Base-by-base conservation (phyloP, 306 rosid genomes). In the Dalbergia cultrata region DNA sequence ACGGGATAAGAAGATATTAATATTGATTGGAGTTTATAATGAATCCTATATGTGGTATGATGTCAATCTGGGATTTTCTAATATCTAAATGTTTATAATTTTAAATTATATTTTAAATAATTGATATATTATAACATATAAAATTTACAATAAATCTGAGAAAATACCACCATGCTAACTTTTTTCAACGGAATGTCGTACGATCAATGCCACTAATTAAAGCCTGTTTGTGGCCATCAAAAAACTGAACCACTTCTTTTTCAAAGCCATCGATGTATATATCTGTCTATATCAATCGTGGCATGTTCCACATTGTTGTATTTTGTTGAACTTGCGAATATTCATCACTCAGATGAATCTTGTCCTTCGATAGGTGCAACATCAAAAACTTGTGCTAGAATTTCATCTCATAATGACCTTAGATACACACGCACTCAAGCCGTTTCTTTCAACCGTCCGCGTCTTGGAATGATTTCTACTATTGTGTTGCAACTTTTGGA, bases 201-300 rank as follows among this genome's bases (percentile, higher is more conserved):
- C 77, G 19, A 59, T 17, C 26, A 31, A 58, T 13, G 37, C 0
- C 69, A 31, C 67, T 7, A n/a, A n/a, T n/a, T n/a, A 5, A 56
- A 68, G 31, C 19, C 5, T 31, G 3, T 56, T 67, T 69, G 53
- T 44, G 47, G 57, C 19, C 59, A 14, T 4, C 18, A 7, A 13
- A 58, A 60, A 45, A 60, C 21, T 60, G 13, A 34, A 33, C 83
- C 74, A 50, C 79, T 72, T 64, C 39, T 64, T 72, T 72, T 80
- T 72, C 4, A 54, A 80, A 64, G 14, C 18, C 18, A 52, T 62
- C 13, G 37, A 14, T 53, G 0, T 21, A 34, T 57, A 31, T 12
- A 72, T 61, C 31, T 0, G 5, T 49, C 61, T 10, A 68, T 22
- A 56, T 71, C 18, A 16, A 26, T 66, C 31, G 60, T 59, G 21